phyloP scores from a whole-genome alignment of 1,139 yeast species.

The Candida albicans region DNA sequence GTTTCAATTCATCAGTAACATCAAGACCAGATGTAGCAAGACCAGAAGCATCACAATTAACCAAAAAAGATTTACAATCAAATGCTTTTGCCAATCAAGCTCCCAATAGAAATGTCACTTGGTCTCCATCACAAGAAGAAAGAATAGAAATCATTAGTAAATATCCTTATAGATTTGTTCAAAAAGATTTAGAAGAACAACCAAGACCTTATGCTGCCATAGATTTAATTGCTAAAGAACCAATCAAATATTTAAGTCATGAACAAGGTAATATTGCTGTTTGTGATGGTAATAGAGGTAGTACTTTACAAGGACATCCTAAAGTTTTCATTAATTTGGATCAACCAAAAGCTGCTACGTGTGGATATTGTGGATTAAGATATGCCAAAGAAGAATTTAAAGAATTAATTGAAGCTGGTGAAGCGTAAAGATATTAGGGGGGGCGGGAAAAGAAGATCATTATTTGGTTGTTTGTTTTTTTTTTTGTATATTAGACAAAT shows the following conservation, averaged over 20 bases:
- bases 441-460: too few relatives aligned
- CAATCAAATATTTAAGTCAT: slow-evolving; percentile 60
- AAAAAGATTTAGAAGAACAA: slow-evolving; percentile 64
- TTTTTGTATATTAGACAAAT: too few relatives aligned
- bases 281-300: slow-evolving; percentile 79
- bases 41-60: slow-evolving; percentile 21
- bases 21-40: slow-evolving; percentile 5
- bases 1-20: slow-evolving; percentile 6
- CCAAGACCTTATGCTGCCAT: slow-evolving; percentile 87
- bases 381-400: slow-evolving; percentile 55
- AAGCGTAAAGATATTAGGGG: too few relatives aligned
- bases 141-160: slow-evolving; percentile 56
- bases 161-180: slow-evolving; percentile 68
- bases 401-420: slow-evolving; percentile 35
- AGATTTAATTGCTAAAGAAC: slow-evolving; percentile 75
- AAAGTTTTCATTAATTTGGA: slow-evolving; percentile 80
- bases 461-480: too few relatives aligned
- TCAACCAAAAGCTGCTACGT: slow-evolving; percentile 66
- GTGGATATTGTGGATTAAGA: slow-evolving; percentile 79
- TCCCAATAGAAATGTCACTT: slow-evolving; percentile 67
- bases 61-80: slow-evolving; percentile 35
- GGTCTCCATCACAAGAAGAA: slow-evolving; percentile 71
- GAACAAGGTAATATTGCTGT: slow-evolving; percentile 63
- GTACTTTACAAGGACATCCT: slow-evolving; percentile 78
- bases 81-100: slow-evolving; percentile 56